Evolutionary conservation across 192 early-diverging fungal genomes (phyloP).

Genomic region (Podila minutissima): DNA sequence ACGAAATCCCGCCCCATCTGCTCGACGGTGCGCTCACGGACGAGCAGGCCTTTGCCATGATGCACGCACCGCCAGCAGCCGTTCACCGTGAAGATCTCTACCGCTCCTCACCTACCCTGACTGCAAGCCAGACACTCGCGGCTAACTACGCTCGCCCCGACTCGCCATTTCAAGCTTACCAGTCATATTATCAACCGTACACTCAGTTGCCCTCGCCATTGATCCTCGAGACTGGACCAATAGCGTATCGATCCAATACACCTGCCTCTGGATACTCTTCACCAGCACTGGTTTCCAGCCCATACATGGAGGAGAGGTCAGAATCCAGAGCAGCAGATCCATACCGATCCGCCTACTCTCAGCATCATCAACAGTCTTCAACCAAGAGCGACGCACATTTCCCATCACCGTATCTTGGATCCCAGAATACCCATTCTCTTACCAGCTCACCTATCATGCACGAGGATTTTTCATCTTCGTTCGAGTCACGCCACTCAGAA

Average conservation of each 20-base stretch:
- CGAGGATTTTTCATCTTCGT: slow-evolving; percentile 45
- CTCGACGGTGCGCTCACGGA: slow-evolving; percentile 12
- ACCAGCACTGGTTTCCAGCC: slow-evolving; percentile 5
- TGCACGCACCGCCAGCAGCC: slow-evolving; percentile 20
- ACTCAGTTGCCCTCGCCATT: slow-evolving; percentile 24
- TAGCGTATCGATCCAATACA: slow-evolving; percentile 6
- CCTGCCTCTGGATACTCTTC: not conserved
- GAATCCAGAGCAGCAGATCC: slow-evolving; percentile 25
- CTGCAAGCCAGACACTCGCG: slow-evolving; percentile 36
- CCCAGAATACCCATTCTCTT: not conserved
- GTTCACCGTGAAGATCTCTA: slow-evolving; percentile 26
- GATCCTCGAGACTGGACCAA: slow-evolving; percentile 12
- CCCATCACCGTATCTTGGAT: slow-evolving; percentile 24
- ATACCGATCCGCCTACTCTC: slow-evolving; percentile 38
- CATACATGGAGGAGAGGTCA: slow-evolving; percentile 16
- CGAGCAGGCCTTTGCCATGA: slow-evolving; percentile 14
- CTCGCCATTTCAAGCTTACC: slow-evolving; percentile 21
- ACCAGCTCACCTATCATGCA: slow-evolving; percentile 30
- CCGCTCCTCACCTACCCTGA: slow-evolving; percentile 30
- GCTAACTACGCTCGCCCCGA: slow-evolving; percentile 30
- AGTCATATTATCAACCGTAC: slow-evolving; percentile 32
- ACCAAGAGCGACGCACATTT: slow-evolving; percentile 3
- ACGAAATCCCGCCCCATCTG: slow-evolving; percentile 11
- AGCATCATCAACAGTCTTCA: slow-evolving; percentile 3
- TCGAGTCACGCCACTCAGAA: slow-evolving; percentile 37